Evolutionary conservation across 345 rosid genomes (phyloP).

Genomic region (Erodium maritimum): DNA sequence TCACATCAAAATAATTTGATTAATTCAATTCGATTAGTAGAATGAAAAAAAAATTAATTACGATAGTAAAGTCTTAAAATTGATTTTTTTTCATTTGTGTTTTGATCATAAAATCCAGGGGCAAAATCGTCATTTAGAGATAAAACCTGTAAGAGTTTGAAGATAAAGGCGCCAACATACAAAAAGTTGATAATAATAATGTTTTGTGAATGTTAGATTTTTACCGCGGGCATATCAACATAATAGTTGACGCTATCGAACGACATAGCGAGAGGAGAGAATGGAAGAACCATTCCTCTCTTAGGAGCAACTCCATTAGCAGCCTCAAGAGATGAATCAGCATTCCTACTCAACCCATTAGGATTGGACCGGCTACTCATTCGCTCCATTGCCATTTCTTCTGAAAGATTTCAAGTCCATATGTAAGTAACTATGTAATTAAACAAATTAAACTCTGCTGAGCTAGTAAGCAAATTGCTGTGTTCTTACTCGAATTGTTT

Average conservation of each 20-base stretch:
- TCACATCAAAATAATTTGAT: no score
- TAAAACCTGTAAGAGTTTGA: no score
- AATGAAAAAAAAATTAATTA: no score
- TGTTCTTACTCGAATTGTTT: conserved; percentile 36
- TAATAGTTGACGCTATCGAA: conserved; percentile 28
- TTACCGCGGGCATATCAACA: conserved; percentile 40
- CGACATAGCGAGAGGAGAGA: conserved; percentile 36
- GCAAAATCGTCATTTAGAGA: no score
- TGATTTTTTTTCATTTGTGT: no score
- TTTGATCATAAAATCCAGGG: no score
- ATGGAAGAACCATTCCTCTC: conserved; percentile 39
- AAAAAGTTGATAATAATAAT: no score
- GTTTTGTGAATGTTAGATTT: not conserved
- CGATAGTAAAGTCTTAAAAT: no score
- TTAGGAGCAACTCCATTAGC: conserved; percentile 26
- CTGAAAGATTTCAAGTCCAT: conserved; percentile 16
- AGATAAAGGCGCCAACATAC: no score
- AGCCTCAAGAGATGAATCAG: conserved; percentile 13
- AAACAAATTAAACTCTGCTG: no score
- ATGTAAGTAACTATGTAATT: not conserved
- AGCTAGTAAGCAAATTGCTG: not conserved
- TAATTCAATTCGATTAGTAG: no score
- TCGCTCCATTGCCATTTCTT: conserved; percentile 27
- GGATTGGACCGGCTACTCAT: conserved; percentile 20
- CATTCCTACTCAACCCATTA: conserved; percentile 18